phyloP scores from a whole-genome alignment of 2,329 filamentous ascomycete species.

The Cucurbitaria berberidis region DNA sequence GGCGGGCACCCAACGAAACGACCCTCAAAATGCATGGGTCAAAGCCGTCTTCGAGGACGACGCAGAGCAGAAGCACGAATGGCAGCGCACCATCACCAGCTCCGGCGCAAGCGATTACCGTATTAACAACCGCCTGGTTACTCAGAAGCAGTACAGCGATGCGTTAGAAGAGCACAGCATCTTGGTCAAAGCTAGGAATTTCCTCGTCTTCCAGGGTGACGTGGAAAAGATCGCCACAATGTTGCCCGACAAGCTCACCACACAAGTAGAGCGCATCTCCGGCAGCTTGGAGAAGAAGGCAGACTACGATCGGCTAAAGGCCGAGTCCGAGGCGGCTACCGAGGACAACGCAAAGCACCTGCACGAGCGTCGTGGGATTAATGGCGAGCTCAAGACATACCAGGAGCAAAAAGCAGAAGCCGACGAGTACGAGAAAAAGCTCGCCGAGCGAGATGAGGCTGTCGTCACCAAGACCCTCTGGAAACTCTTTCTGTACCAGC shows the following conservation, averaged over 20 bases:
- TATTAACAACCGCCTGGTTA: slow-evolving; percentile 91
- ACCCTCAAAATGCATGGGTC: slow-evolving; percentile 96
- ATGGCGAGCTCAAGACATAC: slow-evolving; percentile 97
- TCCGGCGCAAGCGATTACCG: slow-evolving; percentile 91
- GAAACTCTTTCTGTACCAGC: slow-evolving; percentile 96
- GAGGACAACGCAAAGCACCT: slow-evolving; percentile 91
- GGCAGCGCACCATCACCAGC: slow-evolving; percentile 93
- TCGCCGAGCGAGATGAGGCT: slow-evolving; percentile 86
- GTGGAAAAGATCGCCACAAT: slow-evolving; percentile 97
- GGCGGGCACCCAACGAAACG: slow-evolving; percentile 69
- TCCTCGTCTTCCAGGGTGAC: slow-evolving; percentile 97
- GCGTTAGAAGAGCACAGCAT: slow-evolving; percentile 93
- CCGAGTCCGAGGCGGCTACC: slow-evolving; percentile 81
- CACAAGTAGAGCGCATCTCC: slow-evolving; percentile 95
- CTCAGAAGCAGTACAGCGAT: slow-evolving; percentile 90
- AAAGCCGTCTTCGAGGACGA: slow-evolving; percentile 99
- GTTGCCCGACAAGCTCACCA: slow-evolving; percentile 89
- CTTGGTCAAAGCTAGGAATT: slow-evolving; percentile 96
- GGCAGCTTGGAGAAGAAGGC: slow-evolving; percentile 93
- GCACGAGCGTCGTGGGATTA: slow-evolving; percentile 88
- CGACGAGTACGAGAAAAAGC: slow-evolving; percentile 90
- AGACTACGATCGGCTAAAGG: slow-evolving; percentile 90
- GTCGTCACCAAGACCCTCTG: slow-evolving; percentile 93
- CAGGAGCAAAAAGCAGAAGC: slow-evolving; percentile 96
- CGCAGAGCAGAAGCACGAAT: slow-evolving; percentile 89